Conservation (phyloP, 2,329 filamentous ascomycete species). For the Exophiala sp. region DNA sequence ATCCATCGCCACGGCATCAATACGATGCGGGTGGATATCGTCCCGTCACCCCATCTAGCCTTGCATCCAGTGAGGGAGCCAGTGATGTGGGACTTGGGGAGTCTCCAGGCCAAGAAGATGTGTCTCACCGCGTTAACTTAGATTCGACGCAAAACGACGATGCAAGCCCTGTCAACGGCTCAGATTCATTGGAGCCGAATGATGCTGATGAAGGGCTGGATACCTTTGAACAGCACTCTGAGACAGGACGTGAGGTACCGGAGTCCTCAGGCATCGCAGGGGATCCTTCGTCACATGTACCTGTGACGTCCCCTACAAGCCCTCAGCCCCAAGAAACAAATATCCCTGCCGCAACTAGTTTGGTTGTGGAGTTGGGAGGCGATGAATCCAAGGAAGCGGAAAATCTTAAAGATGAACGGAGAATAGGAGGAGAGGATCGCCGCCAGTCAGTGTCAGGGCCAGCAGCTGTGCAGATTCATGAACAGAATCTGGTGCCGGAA, state of each 20-base stretch:
- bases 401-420: neutral
- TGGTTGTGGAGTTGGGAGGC: neutral
- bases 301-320: neutral
- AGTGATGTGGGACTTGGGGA: slow-evolving; percentile 9
- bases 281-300: neutral
- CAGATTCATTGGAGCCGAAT: neutral
- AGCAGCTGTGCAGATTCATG: neutral
- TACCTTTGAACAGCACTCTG: neutral
- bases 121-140: neutral
- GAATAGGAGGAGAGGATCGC: neutral
- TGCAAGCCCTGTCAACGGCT: neutral
- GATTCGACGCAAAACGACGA: slow-evolving; percentile 1
- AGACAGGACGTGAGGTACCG: neutral
- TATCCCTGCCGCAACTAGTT: neutral
- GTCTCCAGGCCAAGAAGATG: slow-evolving; percentile 10
- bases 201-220: neutral
- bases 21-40: slow-evolving; percentile 11
- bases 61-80: slow-evolving; percentile 19
- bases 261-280: neutral
- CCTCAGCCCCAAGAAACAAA: neutral
- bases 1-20: slow-evolving; percentile 15
- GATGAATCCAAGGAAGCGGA: neutral
- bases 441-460: neutral
- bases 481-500: neutral
- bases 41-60: slow-evolving; percentile 20